These are phyloP conservation scores for Gossypium herbaceum DNA, from an alignment of 345 rosid species.

Conservation along the genomic window DNA sequence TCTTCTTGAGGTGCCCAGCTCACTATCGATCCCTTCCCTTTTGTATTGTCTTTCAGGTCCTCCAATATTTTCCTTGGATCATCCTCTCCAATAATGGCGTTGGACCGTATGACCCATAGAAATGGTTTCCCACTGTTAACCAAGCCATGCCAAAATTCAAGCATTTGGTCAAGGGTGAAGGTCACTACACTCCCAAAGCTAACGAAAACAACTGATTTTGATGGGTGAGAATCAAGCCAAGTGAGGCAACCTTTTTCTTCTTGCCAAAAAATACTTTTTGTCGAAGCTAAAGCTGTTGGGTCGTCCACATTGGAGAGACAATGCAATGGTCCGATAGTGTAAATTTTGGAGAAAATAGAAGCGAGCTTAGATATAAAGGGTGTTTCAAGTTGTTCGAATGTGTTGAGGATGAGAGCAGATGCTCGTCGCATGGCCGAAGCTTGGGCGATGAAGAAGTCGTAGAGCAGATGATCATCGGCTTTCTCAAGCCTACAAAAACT, in stretches of 20 bases:
- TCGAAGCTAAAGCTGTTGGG: neutral
- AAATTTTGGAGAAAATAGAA: slow-evolving; percentile 22
- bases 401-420: slow-evolving; percentile 36
- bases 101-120: slow-evolving; percentile 43
- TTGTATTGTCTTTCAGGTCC: slow-evolving; percentile 23
- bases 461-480: neutral
- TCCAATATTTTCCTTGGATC: neutral
- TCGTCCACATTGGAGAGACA: slow-evolving; percentile 12
- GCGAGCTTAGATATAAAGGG: slow-evolving; percentile 19
- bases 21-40: slow-evolving; percentile 23
- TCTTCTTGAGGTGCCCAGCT: slow-evolving; percentile 46
- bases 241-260: slow-evolving; percentile 33
- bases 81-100: slow-evolving; percentile 3
- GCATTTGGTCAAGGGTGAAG: slow-evolving; percentile 24
- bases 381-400: slow-evolving; percentile 29
- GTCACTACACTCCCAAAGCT: slow-evolving; percentile 42
- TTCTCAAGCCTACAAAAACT: neutral
- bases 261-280: slow-evolving; percentile 30
- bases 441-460: neutral
- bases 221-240: slow-evolving; percentile 46
- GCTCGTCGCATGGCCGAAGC: neutral
- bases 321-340: slow-evolving; percentile 39
- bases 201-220: slow-evolving; percentile 34
- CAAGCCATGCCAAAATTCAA: slow-evolving; percentile 43
- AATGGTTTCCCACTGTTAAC: slow-evolving; percentile 22